Evolutionary conservation across 2,329 filamentous ascomycete species (phyloP), one percentile per base, ranked within the genome.

Genomic region (Cercospora canescens): DNA sequence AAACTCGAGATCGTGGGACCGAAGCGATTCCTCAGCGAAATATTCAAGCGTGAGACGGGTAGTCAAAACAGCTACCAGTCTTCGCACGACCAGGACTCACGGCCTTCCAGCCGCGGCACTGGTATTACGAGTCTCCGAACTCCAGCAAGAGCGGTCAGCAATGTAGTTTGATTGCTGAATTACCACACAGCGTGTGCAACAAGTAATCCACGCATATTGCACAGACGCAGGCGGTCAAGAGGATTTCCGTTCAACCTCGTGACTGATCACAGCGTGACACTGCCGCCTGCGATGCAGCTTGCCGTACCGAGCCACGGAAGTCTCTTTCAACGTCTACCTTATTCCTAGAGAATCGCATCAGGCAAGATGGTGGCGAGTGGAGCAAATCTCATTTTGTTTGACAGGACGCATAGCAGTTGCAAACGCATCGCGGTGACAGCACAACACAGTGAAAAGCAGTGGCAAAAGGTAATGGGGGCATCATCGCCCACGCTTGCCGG

Each of bases 1-100:
- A 83, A 83, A 16, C 80, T 89, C 76, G 88, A 90, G 69, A 87
- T 87, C 66, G 81, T 90, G 70, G 85, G 85, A 26, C 86, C 88
- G 14, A 88, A 84, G 73, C 83, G 84, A 41, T 80, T 90, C 67
- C 86, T 90, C 70, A 85, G 88, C 76, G 87, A 88, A 68, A 84
- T 90, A 68, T 88, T 90, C 76, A 83, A 86, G 74, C 84, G 87
- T 52, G 70, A 70, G 76, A 81, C 64, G 70, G 67, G 67, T 55
- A 66, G 70, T 66, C 52, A 69, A 45, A 66, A 64, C 28, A 72
- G 69, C 62, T 71, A 66, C 9, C 71, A 69, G 48, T 68, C 70
- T 48, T 70, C 69, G 11, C 69, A 60, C 58, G 37, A 52, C 21
- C 70, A 57, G 34, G 62, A 60, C 35, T 69, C 70, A 30, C 68